Evolutionary conservation across 139 green algal species (phyloP), one percentile per base, ranked within the genome.

Genomic region (Nannochloris sp.): DNA sequence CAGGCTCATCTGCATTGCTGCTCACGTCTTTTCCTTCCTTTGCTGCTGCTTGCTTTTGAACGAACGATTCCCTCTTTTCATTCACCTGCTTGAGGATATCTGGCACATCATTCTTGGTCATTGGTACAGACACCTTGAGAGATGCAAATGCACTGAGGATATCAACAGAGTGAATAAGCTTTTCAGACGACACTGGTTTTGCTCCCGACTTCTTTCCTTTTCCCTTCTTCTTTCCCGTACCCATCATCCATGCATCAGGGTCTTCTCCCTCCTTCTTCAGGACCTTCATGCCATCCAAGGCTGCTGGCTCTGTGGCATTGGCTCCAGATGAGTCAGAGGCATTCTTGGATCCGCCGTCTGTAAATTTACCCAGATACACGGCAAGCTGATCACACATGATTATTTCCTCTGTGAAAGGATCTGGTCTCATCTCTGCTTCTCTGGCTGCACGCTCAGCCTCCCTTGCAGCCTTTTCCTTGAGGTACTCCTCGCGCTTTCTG

Each of bases 371-470:
- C 48, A 77, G 43, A 58, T 77, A 77, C 23, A 25, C 10, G 9
- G 55, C 15, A 49, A 77, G 63, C 58, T 77, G 70, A 12, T 77
- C 70, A 60, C 64, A 72, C 36, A 69, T 63, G 21, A 57, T 73
- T 12, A 77, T 27, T 49, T 77, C 64, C 37, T 65, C 48, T 48
- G 69, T 51, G 62, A 67, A 78, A 18, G 71, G 71, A 60, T 78
- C 71, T 24, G 64, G 64, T 40, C 43, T 29, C 48, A 69, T 54
- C 36, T 78, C 71, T 14, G 60, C 63, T 2, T 49, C 19, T 27
- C 60, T 50, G 18, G 64, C 64, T 6, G 51, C 71, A 11, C 65
- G 59, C 50, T 70, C 65, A 16, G 65, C 71, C 37, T 78, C 71
- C 16, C 65, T 64, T 43, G 59, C 59, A 48, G 57, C 59, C 24